phyloP scores from a whole-genome alignment of 2,329 filamentous ascomycete species.

The Hypomyces perniciosus region DNA sequence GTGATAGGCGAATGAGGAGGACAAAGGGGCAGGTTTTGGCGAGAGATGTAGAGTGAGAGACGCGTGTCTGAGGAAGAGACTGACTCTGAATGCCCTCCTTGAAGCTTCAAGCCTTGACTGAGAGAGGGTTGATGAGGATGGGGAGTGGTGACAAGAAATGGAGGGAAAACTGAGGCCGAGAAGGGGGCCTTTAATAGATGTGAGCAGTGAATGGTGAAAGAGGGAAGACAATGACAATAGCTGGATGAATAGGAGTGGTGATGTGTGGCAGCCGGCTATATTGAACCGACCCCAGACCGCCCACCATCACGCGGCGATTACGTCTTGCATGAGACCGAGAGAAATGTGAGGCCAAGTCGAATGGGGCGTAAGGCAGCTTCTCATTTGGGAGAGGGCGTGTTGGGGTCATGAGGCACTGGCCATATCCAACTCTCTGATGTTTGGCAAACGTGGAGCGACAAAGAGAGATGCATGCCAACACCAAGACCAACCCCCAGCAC shows the following conservation, averaged over 20 bases:
- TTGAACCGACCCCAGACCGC: slow-evolving; percentile 9
- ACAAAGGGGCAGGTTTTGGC: background rate
- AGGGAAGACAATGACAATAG: slow-evolving; percentile 1
- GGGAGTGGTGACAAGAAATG: slow-evolving; percentile 3
- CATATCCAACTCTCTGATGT: background rate
- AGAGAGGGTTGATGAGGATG: background rate
- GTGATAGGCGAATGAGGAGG: background rate
- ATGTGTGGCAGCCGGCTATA: slow-evolving; percentile 1
- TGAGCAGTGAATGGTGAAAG: slow-evolving; percentile 10
- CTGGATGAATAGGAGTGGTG: slow-evolving; percentile 1
- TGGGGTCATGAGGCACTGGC: slow-evolving; percentile 9
- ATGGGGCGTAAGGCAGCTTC: slow-evolving; percentile 8
- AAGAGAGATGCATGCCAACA: background rate
- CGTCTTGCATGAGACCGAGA: slow-evolving; percentile 12
- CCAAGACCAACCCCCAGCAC: background rate
- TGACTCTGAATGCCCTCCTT: slow-evolving; percentile 12
- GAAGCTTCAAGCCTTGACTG: background rate
- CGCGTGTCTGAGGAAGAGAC: slow-evolving; percentile 2
- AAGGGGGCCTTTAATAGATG: slow-evolving; percentile 12
- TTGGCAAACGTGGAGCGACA: background rate
- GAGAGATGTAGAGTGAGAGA: background rate
- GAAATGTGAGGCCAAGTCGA: slow-evolving; percentile 10
- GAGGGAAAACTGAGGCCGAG: slow-evolving; percentile 6
- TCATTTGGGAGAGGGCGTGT: slow-evolving; percentile 11
- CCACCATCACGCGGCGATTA: slow-evolving; percentile 14